A percentile compares a stretch with the other conserved stretches of the same genome.
Evolutionary conservation across 352 stramenopile genomes (phyloP).

Genomic region (Phytopythium chamaehyphon): DNA sequence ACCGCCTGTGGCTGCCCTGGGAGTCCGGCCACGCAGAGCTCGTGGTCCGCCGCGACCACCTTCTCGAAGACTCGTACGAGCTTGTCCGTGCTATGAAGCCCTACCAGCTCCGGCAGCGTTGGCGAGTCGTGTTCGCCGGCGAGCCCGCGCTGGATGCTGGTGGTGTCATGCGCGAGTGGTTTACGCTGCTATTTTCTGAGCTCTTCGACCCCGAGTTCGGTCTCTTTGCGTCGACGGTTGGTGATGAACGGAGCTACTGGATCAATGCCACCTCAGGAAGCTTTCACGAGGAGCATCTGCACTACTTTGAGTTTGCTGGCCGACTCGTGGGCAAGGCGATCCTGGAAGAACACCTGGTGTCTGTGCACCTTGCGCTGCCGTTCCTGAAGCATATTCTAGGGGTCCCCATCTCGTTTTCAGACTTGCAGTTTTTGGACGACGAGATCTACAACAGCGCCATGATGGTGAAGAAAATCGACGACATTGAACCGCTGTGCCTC

Average conservation of each 20-base stretch:
- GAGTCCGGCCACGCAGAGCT: constrained; percentile 77
- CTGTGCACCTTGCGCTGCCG: constrained; percentile 71
- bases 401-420: constrained; percentile 84
- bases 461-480: constrained; percentile 64
- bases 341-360: constrained; percentile 78
- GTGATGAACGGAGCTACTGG: constrained; percentile 79
- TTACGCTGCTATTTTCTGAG: constrained; percentile 76
- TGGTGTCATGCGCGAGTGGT: constrained; percentile 89
- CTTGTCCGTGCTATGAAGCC: constrained; percentile 75
- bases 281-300: constrained; percentile 52
- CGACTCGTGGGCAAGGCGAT: constrained; percentile 86
- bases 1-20: constrained; percentile 79
- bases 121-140: constrained; percentile 82
- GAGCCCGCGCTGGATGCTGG: constrained; percentile 85
- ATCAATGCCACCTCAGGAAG: constrained; percentile 75
- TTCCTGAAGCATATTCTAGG: constrained; percentile 89
- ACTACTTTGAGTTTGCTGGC: constrained; percentile 78
- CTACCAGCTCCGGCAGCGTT: constrained; percentile 79
- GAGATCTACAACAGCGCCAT: constrained; percentile 74
- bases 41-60: constrained; percentile 69
- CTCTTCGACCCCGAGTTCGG: constrained; percentile 80
- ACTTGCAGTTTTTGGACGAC: constrained; percentile 88
- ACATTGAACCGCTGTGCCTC: constrained; percentile 72
- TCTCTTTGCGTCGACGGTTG: constrained; percentile 69
- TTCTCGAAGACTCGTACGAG: constrained; percentile 86